Base-by-base conservation (phyloP, 768 basidiomycete genomes). In the Leccinum sublutescens region DNA sequence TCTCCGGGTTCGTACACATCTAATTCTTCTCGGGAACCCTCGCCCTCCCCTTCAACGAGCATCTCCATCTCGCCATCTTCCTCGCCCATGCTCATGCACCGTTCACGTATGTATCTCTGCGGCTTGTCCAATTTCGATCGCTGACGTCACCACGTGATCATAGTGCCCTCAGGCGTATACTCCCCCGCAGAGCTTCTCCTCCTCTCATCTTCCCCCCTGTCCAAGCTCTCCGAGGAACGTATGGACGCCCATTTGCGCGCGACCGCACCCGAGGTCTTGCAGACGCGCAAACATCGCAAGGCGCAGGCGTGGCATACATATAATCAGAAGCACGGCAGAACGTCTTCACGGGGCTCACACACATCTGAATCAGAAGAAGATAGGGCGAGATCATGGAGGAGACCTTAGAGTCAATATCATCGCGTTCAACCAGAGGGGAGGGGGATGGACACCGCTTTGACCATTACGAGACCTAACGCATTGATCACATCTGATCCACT, bases 231-330 rank as follows among this genome's bases (percentile, higher is more conserved):
- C 2, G 38, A 34, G 6, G 38, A 8, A 1, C 53, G 60, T 8
- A 21, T 62, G 14, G 60, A 59, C 5, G 50, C 52, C 1, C 51
- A 34, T 36, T 36, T 73, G 8, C 68, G 66, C 2, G 52, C 40
- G 2, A 38, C 52, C 21, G 73, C 54, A 21, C 72, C 72, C 23
- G 73, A 74, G 62, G 54, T 73, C 43, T 50, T 74, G 29, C 63
- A 56, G 61, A 66, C 60, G 31, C 62, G 62, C 11, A 71, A 47
- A 51, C 69, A 62, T 52, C 72, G 69, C 62, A 73, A 69, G 33
- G 55, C 73, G 21, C 14, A 21, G 17, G 64, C 52, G 5, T 73
- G 72, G 72, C 59, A 55, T 12, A 55, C 52, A 10, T 66, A 61
- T 7, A 58, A 58, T 1, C 27, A 40, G 21, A 59, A 59, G 3